phyloP scores from a whole-genome alignment of 805 yeast species.

The Kazachstania bromeliacearum region DNA sequence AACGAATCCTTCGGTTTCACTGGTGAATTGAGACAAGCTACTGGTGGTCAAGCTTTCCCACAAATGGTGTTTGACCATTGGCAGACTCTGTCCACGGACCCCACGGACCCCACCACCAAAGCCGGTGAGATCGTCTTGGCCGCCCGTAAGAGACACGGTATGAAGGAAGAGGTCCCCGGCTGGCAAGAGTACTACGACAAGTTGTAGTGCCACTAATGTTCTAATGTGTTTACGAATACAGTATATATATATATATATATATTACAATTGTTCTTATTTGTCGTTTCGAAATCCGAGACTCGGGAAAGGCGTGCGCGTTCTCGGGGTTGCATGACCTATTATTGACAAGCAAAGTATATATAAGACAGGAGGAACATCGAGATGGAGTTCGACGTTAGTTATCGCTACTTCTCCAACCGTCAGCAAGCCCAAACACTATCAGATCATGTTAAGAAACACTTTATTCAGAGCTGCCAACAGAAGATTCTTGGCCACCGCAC shows the following conservation, averaged over 20 bases:
- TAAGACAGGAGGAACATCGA: too few relatives aligned
- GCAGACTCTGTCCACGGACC: conserved; percentile 86
- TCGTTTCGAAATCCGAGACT: too few relatives aligned
- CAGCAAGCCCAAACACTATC: too few relatives aligned
- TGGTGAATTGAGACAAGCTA: conserved; percentile 98
- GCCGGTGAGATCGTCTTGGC: conserved; percentile 55
- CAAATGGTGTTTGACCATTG: conserved; percentile 99
- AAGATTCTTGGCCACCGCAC: conserved; percentile 17
- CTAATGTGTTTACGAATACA: background rate
- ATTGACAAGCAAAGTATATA: too few relatives aligned
- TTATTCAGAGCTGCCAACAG: conserved; percentile 2
- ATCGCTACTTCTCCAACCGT: too few relatives aligned
- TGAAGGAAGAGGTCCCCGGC: conserved; percentile 95
- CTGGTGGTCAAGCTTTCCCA: conserved; percentile 99
- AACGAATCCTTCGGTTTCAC: conserved; percentile 99
- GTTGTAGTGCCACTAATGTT: conserved; percentile 38
- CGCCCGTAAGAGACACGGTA: conserved; percentile 91
- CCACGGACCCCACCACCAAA: conserved; percentile 72
- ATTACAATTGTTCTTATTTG: background rate
- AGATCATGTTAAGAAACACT: conserved; percentile 5
- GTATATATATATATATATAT: conserved; percentile 1
- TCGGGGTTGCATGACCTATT: too few relatives aligned
- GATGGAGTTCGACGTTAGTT: too few relatives aligned
- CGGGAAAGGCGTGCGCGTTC: too few relatives aligned
- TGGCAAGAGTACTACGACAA: conserved; percentile 98